phyloP scores from a whole-genome alignment of 2,329 filamentous ascomycete genomes.

The Penicillium fuscoglaucum region DNA sequence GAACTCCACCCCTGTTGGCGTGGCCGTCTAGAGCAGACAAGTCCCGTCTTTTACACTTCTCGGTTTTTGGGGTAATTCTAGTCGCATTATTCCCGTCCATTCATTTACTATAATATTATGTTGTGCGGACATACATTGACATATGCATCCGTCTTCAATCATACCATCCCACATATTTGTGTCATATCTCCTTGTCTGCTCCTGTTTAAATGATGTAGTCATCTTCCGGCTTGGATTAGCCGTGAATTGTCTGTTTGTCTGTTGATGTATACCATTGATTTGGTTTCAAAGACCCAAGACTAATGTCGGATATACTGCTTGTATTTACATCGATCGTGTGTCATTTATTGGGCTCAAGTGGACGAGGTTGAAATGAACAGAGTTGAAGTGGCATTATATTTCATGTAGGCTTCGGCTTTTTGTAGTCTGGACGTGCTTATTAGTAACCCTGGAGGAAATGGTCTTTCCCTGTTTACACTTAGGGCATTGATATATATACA shows the following conservation, averaged over 20 bases:
- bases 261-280: not conserved
- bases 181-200: not conserved
- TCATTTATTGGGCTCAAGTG: not conserved
- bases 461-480: not conserved
- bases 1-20: constrained; percentile 29
- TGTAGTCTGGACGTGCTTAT: not conserved
- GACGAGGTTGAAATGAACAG: not conserved
- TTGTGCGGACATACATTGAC: not conserved
- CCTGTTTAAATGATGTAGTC: not conserved
- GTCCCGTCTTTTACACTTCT: not conserved
- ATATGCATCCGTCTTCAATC: constrained; percentile 7
- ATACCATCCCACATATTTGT: not conserved
- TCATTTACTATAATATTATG: constrained; percentile 17
- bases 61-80: constrained; percentile 12
- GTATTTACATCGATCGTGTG: not conserved
- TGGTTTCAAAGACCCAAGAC: not conserved
- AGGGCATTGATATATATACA: not conserved
- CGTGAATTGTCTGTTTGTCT: not conserved
- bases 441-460: not conserved
- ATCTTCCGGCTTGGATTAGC: not conserved
- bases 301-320: not conserved
- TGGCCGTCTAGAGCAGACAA: constrained; percentile 27
- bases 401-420: not conserved
- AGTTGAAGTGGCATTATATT: not conserved
- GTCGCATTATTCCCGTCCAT: constrained; percentile 17